Evolutionary conservation across 2,329 filamentous ascomycete genomes (phyloP), one percentile per base, ranked within the genome.

Genomic region (Penicillium sp.): DNA sequence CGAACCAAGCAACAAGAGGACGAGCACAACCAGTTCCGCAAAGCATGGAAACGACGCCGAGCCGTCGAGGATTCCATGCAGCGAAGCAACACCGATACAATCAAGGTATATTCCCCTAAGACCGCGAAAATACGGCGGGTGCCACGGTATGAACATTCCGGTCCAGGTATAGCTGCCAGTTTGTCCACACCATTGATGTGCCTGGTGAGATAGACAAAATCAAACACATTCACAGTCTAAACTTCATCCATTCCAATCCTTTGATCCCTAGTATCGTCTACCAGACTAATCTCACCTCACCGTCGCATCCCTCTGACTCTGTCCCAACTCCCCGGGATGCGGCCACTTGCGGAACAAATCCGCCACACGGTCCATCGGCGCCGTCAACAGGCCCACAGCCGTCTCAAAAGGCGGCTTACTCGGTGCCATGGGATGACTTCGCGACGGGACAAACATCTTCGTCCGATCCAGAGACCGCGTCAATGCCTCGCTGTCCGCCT

Each of bases 261-360:
- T n/a, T n/a, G n/a, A n/a, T n/a, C n/a, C n/a, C n/a, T n/a, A n/a
- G n/a, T n/a, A n/a, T n/a, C n/a, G n/a, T n/a, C n/a, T n/a, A n/a
- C n/a, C n/a, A n/a, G n/a, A n/a, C n/a, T n/a, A n/a, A n/a, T n/a
- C n/a, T 12, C 23, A 28, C 18, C 11, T 16, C 10, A 9, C 18
- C 29, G 35, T 11, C 3, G 23, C 17, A 20, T 30, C 27, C 6
- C 17, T 32, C 16, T 26, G 14, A 12, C 35, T 30, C 20, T 17
- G 30, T 18, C 27, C 25, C n/a, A n/a, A 30, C 5, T 39, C 29
- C 18, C 18, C 28, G 3, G 15, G 15, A 42, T 41, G 41, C 17
- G 74, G 74, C 47, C 77, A 81, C 54, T 73, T 75, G 22, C 71
- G 59, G 50, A 79, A 76, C 20, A 77, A 39, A 56, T 81, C 76